A percentile compares a stretch with the other conserved stretches of the same genome.
Conservation (phyloP, 306 rosid species). For the Malus sylvestris region DNA sequence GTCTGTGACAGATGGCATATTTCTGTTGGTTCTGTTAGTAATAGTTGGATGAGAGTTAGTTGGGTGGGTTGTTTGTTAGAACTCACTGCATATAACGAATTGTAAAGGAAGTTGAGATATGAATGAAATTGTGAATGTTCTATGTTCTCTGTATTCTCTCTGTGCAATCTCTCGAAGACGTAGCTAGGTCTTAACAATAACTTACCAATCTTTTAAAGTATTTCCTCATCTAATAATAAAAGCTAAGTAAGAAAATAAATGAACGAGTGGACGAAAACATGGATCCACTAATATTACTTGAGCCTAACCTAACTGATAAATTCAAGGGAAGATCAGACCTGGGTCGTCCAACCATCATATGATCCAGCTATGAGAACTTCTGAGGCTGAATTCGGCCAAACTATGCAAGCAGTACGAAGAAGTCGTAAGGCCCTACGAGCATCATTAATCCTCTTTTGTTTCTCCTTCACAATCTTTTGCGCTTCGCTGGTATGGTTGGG, state of each 20-base stretch:
- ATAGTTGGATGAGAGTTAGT: too few species aligned
- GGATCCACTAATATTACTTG: background rate
- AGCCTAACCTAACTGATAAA: background rate
- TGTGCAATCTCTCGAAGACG: too few species aligned
- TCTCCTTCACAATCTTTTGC: conserved; percentile 51
- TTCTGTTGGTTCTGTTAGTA: too few species aligned
- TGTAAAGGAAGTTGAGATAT: too few species aligned
- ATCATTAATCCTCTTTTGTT: conserved; percentile 55
- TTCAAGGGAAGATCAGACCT: conserved; percentile 41
- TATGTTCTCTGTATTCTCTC: too few species aligned
- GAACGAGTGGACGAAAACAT: background rate
- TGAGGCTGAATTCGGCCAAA: conserved; percentile 75
- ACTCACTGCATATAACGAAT: too few species aligned
- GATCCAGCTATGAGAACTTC: conserved; percentile 82
- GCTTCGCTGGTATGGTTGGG: conserved; percentile 45
- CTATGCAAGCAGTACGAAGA: conserved; percentile 51
- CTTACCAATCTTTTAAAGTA: too few species aligned
- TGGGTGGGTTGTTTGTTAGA: too few species aligned
- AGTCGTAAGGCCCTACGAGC: conserved; percentile 43
- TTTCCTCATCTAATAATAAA: too few species aligned
- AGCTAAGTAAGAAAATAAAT: background rate
- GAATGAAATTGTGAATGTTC: too few species aligned
- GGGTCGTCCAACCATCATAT: conserved; percentile 85
- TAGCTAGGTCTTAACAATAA: too few species aligned
- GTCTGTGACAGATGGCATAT: too few species aligned